Base-by-base conservation (phyloP, 352 stramenopile species). In the Phytophthora quininea region DNA sequence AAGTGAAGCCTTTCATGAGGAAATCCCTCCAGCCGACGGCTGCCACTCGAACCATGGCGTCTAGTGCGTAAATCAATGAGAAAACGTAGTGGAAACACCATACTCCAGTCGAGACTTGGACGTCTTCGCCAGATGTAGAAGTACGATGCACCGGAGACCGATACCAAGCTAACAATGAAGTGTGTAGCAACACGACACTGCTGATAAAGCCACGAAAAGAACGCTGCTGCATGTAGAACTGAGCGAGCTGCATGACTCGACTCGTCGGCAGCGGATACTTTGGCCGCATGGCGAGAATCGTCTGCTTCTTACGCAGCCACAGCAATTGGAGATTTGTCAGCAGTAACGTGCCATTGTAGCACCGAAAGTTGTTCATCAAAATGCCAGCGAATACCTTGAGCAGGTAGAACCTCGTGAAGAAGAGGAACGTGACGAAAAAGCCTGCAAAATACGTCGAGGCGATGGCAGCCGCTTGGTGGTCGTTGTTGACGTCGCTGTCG, bases 281-380 rank as follows among this genome's bases (percentile, higher is more conserved):
- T 4, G 88, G 88, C 0, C 79, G 75, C 57, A 93, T 69, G 10
- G 82, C 71, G 4, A 91, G 69, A 46, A 95, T 81, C 1, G 63
- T 61, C 31, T 86, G 77, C 38, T 90, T 90, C 52, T 89, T 84
- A 12, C 80, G 78, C 60, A 93, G 73, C 88, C 88, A 95, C 29
- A 94, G 86, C 19, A 95, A 73, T 67, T 95, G 88, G 3, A 88
- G 57, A 45, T 90, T 93, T 5, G 81, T 87, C 2, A 95, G 73
- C 32, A 95, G 50, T 5, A 94, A 59, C 4, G 85, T 95, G 10
- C 88, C 88, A 56, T 92, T 95, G 77, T 91, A 89, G 55, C 80
- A 90, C 1, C 88, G 80, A 29, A 95, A 95, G 59, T 94, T 95
- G 64, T 95, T 95, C 69, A 95, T 91, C 49, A 95, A 86, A 68